These are phyloP conservation scores for Fusarium sp. DNA, from an alignment of 2,329 filamentous ascomycete genomes.

Conservation along the genomic window DNA sequence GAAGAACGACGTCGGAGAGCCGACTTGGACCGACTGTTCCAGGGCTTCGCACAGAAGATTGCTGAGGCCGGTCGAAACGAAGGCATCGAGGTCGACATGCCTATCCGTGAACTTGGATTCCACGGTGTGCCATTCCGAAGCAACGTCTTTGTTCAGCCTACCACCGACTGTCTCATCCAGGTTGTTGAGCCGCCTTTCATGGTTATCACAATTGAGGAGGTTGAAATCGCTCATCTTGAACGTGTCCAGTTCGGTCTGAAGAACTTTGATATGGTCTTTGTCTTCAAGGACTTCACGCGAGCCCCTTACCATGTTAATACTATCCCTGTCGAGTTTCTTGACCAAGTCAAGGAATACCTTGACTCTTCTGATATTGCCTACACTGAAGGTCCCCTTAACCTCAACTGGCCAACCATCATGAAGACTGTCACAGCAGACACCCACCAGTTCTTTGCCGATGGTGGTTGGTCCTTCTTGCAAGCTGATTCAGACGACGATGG, in stretches of 20 bases:
- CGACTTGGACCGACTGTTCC: slow-evolving; percentile 96
- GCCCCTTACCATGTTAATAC: slow-evolving; percentile 95
- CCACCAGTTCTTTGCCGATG: slow-evolving; percentile 93
- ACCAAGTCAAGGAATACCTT: slow-evolving; percentile 97
- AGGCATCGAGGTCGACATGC: slow-evolving; percentile 92
- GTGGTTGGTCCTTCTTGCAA: slow-evolving; percentile 93
- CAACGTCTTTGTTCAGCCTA: slow-evolving; percentile 94
- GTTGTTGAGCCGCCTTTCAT: slow-evolving; percentile 97
- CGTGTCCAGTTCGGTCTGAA: slow-evolving; percentile 96
- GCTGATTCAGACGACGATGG: slow-evolving; percentile 89
- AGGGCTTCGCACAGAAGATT: slow-evolving; percentile 96
- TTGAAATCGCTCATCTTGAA: slow-evolving; percentile 95
- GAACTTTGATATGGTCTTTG: slow-evolving; percentile 98
- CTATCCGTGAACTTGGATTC: slow-evolving; percentile 95
- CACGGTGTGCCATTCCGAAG: slow-evolving; percentile 95
- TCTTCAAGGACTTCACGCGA: slow-evolving; percentile 97
- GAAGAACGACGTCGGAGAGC: slow-evolving; percentile 91
- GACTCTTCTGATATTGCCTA: slow-evolving; percentile 96
- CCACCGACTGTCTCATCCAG: slow-evolving; percentile 96
- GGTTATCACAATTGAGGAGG: slow-evolving; percentile 93
- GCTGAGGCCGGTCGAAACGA: slow-evolving; percentile 94
- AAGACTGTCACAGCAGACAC: slow-evolving; percentile 96
- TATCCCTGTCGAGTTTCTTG: slow-evolving; percentile 93
- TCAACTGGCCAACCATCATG: slow-evolving; percentile 99
- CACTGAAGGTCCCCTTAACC: slow-evolving; percentile 92